Percentiles rank a stretch among this genome's conserved stretches.
Evolutionary conservation across 768 basidiomycete species (phyloP).

Genomic region (Mrakia frigida): DNA sequence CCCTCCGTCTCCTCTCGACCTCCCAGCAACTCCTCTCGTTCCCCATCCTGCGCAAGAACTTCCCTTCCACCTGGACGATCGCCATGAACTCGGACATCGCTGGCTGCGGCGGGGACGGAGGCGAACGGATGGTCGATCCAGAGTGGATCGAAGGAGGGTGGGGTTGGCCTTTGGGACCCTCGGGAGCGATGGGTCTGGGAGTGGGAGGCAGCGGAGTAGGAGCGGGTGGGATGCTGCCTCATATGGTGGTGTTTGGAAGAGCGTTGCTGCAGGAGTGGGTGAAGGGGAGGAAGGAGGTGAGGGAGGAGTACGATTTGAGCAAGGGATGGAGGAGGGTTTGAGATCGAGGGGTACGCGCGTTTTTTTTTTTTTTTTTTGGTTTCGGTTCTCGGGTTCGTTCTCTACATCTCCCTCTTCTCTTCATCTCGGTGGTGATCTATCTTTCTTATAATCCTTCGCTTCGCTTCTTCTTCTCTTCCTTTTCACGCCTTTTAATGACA

Average conservation of each 20-base stretch:
- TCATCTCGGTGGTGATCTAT: not conserved
- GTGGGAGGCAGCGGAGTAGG: slow-evolving; percentile 3
- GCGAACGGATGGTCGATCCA: slow-evolving; percentile 21
- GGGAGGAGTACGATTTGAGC: not conserved
- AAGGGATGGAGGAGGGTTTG: not conserved
- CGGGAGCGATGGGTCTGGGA: slow-evolving; percentile 1
- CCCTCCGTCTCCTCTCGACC: slow-evolving; percentile 7
- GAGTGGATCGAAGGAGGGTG: slow-evolving; percentile 22
- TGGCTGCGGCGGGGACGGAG: slow-evolving; percentile 6
- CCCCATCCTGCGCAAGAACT: not conserved
- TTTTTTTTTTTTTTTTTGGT: not conserved
- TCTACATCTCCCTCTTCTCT: not conserved
- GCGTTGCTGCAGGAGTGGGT: slow-evolving; percentile 30
- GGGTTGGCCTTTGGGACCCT: slow-evolving; percentile 19
- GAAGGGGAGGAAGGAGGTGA: slow-evolving; percentile 2
- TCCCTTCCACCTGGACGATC: slow-evolving; percentile 20
- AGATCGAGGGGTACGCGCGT: not conserved
- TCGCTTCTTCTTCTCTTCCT: no score
- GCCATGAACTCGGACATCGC: slow-evolving; percentile 6
- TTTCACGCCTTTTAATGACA: no score
- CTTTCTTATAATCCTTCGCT: no score
- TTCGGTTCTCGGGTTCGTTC: not conserved
- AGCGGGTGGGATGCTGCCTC: slow-evolving; percentile 27
- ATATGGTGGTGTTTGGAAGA: slow-evolving; percentile 31
- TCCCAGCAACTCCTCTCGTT: slow-evolving; percentile 13